Evolutionary conservation across 345 rosid genomes (phyloP).

Genomic region (Citrus glauca): DNA sequence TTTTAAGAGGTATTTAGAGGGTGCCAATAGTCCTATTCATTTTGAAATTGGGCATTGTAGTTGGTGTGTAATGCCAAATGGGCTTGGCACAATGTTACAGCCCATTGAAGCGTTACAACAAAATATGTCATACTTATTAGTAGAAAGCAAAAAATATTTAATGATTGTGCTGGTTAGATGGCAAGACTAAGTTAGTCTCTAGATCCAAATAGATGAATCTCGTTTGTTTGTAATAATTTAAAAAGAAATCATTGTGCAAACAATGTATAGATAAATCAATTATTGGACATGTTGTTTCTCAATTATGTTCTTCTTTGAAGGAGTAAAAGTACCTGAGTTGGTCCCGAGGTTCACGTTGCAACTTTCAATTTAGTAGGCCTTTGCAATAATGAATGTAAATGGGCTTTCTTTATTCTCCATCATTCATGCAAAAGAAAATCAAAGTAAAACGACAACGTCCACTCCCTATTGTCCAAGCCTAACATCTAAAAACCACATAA

Average conservation of each 20-base stretch:
- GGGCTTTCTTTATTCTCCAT: not conserved
- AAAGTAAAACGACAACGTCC: not conserved
- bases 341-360: not conserved
- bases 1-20: too few relatives aligned
- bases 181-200: too few relatives aligned
- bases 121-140: not conserved
- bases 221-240: too few relatives aligned
- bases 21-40: too few relatives aligned
- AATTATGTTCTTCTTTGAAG: too few relatives aligned
- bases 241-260: too few relatives aligned
- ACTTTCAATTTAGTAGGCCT: not conserved
- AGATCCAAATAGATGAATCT: too few relatives aligned
- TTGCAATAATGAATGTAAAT: not conserved
- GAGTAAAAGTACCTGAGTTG: not conserved
- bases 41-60: not conserved
- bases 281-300: not conserved
- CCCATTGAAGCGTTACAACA: not conserved
- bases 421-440: not conserved
- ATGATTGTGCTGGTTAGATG: not conserved
- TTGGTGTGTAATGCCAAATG: not conserved
- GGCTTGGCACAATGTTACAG: not conserved
- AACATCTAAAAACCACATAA: slow-evolving; percentile 3
- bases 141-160: too few relatives aligned
- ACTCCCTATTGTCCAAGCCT: not conserved
- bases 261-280: too few relatives aligned